phyloP scores from a whole-genome alignment of 2,329 filamentous ascomycete genomes.

The Pestalotiopsis sp. region DNA sequence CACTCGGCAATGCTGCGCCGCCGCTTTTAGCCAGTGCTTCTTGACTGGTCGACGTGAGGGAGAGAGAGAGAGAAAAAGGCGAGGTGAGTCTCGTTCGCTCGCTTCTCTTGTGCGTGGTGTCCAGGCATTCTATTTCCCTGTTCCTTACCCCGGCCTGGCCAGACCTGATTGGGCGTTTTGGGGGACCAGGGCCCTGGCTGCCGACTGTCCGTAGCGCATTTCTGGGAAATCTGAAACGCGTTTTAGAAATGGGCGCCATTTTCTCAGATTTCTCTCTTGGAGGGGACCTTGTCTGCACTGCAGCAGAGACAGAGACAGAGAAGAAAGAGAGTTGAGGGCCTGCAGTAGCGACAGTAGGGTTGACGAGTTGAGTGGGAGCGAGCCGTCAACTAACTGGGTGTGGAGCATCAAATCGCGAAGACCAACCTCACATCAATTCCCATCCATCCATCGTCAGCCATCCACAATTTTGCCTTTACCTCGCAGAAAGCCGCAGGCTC shows the following conservation, averaged over 20 bases:
- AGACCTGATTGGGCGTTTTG: background rate
- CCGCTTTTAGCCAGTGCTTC: background rate
- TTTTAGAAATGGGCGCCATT: conserved; percentile 11
- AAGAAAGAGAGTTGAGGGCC: background rate
- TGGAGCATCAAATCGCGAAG: background rate
- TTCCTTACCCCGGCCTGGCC: background rate
- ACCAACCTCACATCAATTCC: background rate
- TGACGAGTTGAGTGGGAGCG: background rate
- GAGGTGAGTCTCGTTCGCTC: background rate
- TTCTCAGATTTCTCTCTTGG: background rate
- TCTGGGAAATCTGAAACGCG: conserved; percentile 7
- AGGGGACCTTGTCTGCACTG: background rate
- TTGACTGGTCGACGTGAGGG: background rate
- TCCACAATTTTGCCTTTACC: background rate
- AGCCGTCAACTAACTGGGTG: background rate
- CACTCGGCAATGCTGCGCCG: background rate
- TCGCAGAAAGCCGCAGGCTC: background rate
- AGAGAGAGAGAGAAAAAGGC: background rate
- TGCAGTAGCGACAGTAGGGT: background rate
- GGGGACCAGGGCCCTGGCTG: conserved; percentile 4
- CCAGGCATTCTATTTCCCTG: background rate
- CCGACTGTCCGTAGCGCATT: conserved; percentile 8
- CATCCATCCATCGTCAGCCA: background rate
- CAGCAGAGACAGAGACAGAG: background rate
- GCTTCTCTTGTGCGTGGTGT: background rate